A percentile compares a stretch with the other conserved stretches of the same genome.
Evolutionary conservation across 139 green algal genomes (phyloP).

Genomic region (Trebouxia sp.): DNA sequence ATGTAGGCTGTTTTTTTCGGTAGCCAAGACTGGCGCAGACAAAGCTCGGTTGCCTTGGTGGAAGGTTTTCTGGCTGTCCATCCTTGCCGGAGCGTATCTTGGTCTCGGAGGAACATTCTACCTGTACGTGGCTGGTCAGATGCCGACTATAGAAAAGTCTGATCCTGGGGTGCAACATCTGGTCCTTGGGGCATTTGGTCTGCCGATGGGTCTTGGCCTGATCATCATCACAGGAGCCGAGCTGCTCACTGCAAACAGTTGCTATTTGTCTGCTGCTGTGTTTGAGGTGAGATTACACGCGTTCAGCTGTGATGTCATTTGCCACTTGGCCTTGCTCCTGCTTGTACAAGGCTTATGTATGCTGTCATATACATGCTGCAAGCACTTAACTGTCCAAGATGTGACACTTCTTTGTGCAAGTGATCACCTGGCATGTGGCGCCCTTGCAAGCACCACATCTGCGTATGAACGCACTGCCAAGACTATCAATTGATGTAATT

Average conservation of each 20-base stretch:
- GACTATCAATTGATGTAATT: too few species aligned
- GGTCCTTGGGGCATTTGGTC: constrained; percentile 22
- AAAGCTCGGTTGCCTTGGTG: constrained; percentile 26
- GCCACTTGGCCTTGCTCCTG: background rate
- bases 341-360: too few species aligned
- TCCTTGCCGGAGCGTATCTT: constrained; percentile 30
- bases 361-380: too few species aligned
- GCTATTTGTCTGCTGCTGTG: constrained; percentile 26
- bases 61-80: constrained; percentile 35
- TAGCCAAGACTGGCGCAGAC: constrained; percentile 18
- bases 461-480: too few species aligned
- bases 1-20: background rate
- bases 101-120: constrained; percentile 18
- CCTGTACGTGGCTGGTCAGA: constrained; percentile 17
- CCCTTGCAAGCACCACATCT: too few species aligned
- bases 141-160: background rate
- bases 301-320: background rate
- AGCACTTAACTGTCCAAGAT: too few species aligned
- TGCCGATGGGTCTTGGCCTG: constrained; percentile 32
- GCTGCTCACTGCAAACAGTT: constrained; percentile 26
- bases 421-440: too few species aligned
- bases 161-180: constrained; percentile 32
- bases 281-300: constrained; percentile 27
- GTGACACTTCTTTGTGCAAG: too few species aligned
- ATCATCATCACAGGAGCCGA: constrained; percentile 36